These are phyloP conservation scores for Ananas comosus DNA, from an alignment of 176 grass and related monocot genomes.

Conservation along the genomic window DNA sequence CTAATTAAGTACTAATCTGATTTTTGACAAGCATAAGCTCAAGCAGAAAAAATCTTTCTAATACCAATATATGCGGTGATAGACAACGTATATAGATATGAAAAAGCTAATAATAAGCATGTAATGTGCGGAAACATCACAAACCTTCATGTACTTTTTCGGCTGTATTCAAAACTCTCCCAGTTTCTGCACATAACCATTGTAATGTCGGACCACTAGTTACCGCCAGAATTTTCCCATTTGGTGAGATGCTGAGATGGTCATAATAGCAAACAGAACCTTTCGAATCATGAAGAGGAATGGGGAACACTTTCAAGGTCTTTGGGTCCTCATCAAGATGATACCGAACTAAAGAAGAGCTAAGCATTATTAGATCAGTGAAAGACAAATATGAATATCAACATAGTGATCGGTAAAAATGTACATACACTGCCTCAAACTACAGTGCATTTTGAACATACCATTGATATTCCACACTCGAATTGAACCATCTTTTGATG, in stretches of 20 bases:
- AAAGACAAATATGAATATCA: too few relatives aligned
- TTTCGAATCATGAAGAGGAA: slow-evolving; percentile 74
- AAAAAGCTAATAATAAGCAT: slow-evolving; percentile 1
- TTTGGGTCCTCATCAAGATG: slow-evolving; percentile 98
- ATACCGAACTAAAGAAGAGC: slow-evolving; percentile 61
- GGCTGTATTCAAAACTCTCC: slow-evolving; percentile 75
- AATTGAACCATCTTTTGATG: slow-evolving; percentile 89
- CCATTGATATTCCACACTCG: slow-evolving; percentile 93
- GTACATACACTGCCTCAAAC: too few relatives aligned
- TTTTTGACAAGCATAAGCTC: not conserved
- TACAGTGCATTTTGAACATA: slow-evolving; percentile 21
- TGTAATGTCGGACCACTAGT: slow-evolving; percentile 67
- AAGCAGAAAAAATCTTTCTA: not conserved
- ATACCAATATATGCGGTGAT: not conserved
- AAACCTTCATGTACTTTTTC: slow-evolving; percentile 89
- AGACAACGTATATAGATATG: not conserved
- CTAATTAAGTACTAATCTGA: not conserved
- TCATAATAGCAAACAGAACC: slow-evolving; percentile 60
- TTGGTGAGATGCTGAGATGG: slow-evolving; percentile 69
- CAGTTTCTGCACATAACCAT: slow-evolving; percentile 74
- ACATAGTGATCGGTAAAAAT: too few relatives aligned
- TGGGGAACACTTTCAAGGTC: slow-evolving; percentile 65
- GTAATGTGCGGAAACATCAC: slow-evolving; percentile 19
- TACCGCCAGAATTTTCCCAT: slow-evolving; percentile 63
- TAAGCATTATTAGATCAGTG: slow-evolving; percentile 12